Conservation (phyloP, 2,329 filamentous ascomycete species). For the Orbilia ellipsospora region DNA sequence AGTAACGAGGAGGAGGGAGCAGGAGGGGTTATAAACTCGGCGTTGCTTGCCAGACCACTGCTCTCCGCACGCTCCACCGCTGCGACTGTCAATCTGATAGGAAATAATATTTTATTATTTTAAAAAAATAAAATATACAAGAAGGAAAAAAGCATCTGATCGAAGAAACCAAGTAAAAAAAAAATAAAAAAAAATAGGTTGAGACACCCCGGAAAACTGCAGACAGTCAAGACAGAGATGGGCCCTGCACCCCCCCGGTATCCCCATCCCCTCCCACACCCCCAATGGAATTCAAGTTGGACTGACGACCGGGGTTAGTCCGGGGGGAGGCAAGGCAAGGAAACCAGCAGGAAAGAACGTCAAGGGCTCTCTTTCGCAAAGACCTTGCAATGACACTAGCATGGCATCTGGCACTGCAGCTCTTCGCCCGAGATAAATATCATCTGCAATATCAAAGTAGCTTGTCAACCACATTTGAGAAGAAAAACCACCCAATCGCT, state of each 20-base stretch:
- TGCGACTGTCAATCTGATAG: not conserved
- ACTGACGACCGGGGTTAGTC: no score
- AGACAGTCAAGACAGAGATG: not conserved
- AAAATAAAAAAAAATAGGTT: slow-evolving; percentile 24
- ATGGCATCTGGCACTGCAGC: not conserved
- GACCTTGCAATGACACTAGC: no score
- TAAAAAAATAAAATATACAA: slow-evolving; percentile 34
- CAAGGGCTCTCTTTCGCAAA: no score
- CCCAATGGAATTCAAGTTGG: no score
- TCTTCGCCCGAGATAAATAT: not conserved
- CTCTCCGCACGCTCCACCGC: slow-evolving; percentile 13
- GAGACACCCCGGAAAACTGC: slow-evolving; percentile 39
- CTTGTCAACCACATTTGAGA: not conserved
- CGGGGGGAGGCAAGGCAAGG: no score
- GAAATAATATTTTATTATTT: slow-evolving; percentile 1
- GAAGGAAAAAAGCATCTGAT: slow-evolving; percentile 38
- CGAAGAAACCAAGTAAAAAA: not conserved
- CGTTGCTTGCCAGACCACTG: not conserved
- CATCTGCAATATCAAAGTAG: not conserved
- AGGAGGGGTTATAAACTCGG: slow-evolving; percentile 48
- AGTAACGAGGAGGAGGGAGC: slow-evolving; percentile 16
- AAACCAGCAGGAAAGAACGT: no score
- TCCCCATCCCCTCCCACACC: not conserved
- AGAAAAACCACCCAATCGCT: slow-evolving; percentile 2
- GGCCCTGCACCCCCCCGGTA: slow-evolving; percentile 11